Percentiles rank a stretch among this genome's conserved stretches.
Evolutionary conservation across 306 rosid species (phyloP).

Genomic region (Quercus engelmannii): DNA sequence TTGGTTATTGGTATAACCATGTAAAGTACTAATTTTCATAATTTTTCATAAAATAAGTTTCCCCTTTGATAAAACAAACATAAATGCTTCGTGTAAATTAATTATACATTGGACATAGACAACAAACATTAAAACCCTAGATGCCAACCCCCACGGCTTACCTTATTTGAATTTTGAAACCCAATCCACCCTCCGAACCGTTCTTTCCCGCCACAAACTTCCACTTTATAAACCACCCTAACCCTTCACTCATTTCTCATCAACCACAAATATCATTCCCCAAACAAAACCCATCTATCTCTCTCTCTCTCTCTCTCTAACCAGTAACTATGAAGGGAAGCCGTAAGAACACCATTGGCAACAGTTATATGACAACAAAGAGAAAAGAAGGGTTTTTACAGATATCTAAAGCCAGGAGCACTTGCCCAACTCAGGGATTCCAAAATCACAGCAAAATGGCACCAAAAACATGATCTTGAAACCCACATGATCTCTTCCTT

Average conservation of each 20-base stretch:
- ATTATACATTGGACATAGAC: not conserved
- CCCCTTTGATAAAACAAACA: no score
- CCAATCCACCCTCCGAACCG: not conserved
- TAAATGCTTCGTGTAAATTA: not conserved
- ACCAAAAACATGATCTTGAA: not conserved
- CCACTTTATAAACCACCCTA: not conserved
- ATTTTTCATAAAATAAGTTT: no score
- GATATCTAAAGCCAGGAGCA: slow-evolving; percentile 21
- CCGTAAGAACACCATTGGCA: not conserved
- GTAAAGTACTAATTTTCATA: no score
- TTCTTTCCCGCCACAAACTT: slow-evolving; percentile 10
- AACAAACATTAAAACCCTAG: not conserved
- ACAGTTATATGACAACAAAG: not conserved
- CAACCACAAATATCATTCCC: no score
- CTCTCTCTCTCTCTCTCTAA: not conserved
- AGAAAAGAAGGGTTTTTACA: slow-evolving; percentile 5
- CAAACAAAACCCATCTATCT: not conserved
- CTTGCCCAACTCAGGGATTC: slow-evolving; percentile 16
- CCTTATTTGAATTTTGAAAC: not conserved
- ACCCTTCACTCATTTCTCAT: no score
- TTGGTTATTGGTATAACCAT: no score
- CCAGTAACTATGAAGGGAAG: slow-evolving; percentile 2
- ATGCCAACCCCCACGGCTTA: not conserved
- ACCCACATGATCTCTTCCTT: not conserved
- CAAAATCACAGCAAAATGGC: slow-evolving; percentile 10